Evolutionary conservation across 2,329 filamentous ascomycete genomes (phyloP), one percentile per base, ranked within the genome.

Genomic region (Tolypocladium endophyticum): DNA sequence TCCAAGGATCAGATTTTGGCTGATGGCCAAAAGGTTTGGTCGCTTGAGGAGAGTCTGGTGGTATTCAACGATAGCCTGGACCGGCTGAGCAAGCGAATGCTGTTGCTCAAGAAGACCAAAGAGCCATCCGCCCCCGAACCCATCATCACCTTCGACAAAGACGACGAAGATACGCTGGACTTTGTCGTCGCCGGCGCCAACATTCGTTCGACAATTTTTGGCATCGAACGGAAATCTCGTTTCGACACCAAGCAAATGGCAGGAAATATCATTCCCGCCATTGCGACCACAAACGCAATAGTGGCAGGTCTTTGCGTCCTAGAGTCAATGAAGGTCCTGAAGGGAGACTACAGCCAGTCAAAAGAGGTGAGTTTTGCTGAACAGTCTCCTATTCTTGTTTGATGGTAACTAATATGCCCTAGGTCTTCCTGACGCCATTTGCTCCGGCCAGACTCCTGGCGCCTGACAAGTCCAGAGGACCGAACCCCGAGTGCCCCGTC

Each of bases 181-280:
- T 97, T 99, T 71, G 94, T 99, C 8, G 84, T 92, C 1, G 86
- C 94, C 0, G 90, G 88, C 65, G 91, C 93, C 36, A 99, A 99
- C 68, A 83, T 99, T 30, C 85, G 94, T 53, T 94, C 93, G 1
- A 80, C 84, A 30, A 81, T 96, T n/a, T 99, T 99, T 70, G 88
- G 87, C 59, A 96, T 99, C 60, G 89, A 93, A 58, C 77, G 80
- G 5, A 93, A 91, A 72, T 96, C 92, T 28, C 91, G 95, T 61
- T 99, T 97, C 69, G 92, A 97, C 70, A 92, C 94, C 68, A 99
- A 99, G 77, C 89, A 99, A 75, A 99, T 97, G 93, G 94, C 94
- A 4, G 94, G 94, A 58, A 99, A 99, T 71, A 99, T 99, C 68
- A 99, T 99, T 62, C 94, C 94, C 1, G 94, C 94, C 2, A 99